Evolutionary conservation across 106 monocot genomes (phyloP), one percentile per base, ranked within the genome.

Genomic region (Apostasia shenzhenica): DNA sequence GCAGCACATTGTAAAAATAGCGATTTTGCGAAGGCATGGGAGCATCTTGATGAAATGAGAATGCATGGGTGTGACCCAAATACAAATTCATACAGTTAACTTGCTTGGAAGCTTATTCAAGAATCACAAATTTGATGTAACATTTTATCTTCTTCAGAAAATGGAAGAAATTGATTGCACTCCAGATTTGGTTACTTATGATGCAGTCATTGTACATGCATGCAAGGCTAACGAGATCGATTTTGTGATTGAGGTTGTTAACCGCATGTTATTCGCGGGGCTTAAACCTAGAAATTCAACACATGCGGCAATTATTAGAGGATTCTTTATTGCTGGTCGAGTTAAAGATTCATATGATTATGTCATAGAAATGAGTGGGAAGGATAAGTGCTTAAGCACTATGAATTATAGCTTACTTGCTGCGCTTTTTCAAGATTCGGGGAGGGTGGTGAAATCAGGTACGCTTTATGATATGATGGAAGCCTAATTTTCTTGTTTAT

Each of bases 381-480:
- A 63, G 70, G 92, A 97, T 59, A 71, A 67, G 44, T 66, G 47
- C 43, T 86, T 92, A 0, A 57, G 72, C 6, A 92, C 84, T 71
- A 64, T 71, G 78, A 89, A 87, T 71, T 97, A 87, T 51, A 89
- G 92, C 61, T 81, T 87, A 63, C 77, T 92, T 45, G 84, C 81
- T 9, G 76, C 63, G 5, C 78, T 95, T 44, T 75, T 78, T 14
- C 57, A 44, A 50, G 14, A 43, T 10, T 75, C 83, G 8, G 81
- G 83, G 57, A 83, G 72, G 66, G 60, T 71, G 6, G 69, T 76
- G 3, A 84, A 95, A 67, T 88, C 95, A 52, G 77, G 76, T 61
- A 40, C 88, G 61, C 85, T 95, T 14, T 57, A 70, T 73, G 91
- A 88, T 58, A 84, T 95, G 95, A 91, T 95, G 95, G 82, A 69